These are phyloP conservation scores for Alternaria infectoria DNA, from an alignment of 2,329 filamentous ascomycete species.

Conservation along the genomic window DNA sequence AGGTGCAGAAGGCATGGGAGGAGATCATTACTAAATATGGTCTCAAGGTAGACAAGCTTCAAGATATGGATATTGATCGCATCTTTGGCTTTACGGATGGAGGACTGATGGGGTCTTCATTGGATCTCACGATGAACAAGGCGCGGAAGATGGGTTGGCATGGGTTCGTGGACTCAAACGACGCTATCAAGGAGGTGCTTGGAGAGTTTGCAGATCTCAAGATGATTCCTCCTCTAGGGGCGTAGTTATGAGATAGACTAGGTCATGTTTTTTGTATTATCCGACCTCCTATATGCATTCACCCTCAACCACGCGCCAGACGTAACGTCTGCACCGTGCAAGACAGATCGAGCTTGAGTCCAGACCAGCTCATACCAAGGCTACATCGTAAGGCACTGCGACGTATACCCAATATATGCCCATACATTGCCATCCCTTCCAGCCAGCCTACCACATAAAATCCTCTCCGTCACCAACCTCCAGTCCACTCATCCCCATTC, in stretches of 20 bases:
- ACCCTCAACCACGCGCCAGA: too few relatives aligned
- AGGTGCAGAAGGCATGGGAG: slow-evolving; percentile 55
- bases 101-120: slow-evolving; percentile 40
- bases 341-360: too few relatives aligned
- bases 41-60: slow-evolving; percentile 50
- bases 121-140: slow-evolving; percentile 53
- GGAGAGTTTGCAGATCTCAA: slow-evolving; percentile 51
- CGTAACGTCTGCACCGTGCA: too few relatives aligned
- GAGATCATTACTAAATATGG: slow-evolving; percentile 52
- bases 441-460: background rate
- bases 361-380: too few relatives aligned
- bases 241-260: background rate
- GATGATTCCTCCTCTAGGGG: slow-evolving; percentile 49
- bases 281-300: background rate
- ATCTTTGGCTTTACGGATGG: slow-evolving; percentile 57
- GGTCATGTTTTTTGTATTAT: too few relatives aligned
- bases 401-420: too few relatives aligned
- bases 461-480: background rate
- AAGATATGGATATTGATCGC: slow-evolving; percentile 51
- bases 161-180: slow-evolving; percentile 55
- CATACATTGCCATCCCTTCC: too few relatives aligned
- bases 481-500: background rate
- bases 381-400: too few relatives aligned
- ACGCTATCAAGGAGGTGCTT: slow-evolving; percentile 53
- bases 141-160: slow-evolving; percentile 55